These are phyloP conservation scores for Pyrenophora teres DNA, from an alignment of 2,329 filamentous ascomycete genomes.

Conservation along the genomic window DNA sequence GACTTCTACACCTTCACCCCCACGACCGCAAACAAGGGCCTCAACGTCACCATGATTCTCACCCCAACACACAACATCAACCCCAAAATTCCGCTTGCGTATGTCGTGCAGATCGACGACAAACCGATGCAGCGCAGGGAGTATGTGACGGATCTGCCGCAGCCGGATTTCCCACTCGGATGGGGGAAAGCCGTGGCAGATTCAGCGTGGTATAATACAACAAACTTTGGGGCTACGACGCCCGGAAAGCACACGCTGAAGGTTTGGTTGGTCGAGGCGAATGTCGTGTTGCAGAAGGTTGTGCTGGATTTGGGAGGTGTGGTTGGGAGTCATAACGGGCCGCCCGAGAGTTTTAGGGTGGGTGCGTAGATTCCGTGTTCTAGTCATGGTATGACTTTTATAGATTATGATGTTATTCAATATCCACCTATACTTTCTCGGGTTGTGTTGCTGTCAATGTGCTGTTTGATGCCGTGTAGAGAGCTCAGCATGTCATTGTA, in stretches of 20 bases:
- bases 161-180: conserved; percentile 52
- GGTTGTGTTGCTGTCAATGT: no score
- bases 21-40: conserved; percentile 35
- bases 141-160: conserved; percentile 49
- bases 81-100: conserved; percentile 56
- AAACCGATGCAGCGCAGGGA: conserved; percentile 46
- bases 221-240: conserved; percentile 39
- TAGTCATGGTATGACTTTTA: no score
- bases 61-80: conserved; percentile 57
- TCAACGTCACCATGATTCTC: conserved; percentile 50
- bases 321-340: conserved; percentile 41
- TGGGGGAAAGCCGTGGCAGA: conserved; percentile 59
- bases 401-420: no score
- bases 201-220: conserved; percentile 56
- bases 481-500: no score
- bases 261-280: conserved; percentile 54
- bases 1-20: conserved; percentile 45
- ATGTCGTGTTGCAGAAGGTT: conserved; percentile 47
- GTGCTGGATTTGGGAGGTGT: conserved; percentile 45
- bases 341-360: conserved; percentile 47
- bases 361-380: background rate
- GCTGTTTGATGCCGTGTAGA: no score
- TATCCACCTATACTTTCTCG: no score
- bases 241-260: conserved; percentile 51
- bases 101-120: conserved; percentile 56